Base-by-base conservation (phyloP, 106 monocot genomes). In the Dendrobium chrysotoxum region DNA sequence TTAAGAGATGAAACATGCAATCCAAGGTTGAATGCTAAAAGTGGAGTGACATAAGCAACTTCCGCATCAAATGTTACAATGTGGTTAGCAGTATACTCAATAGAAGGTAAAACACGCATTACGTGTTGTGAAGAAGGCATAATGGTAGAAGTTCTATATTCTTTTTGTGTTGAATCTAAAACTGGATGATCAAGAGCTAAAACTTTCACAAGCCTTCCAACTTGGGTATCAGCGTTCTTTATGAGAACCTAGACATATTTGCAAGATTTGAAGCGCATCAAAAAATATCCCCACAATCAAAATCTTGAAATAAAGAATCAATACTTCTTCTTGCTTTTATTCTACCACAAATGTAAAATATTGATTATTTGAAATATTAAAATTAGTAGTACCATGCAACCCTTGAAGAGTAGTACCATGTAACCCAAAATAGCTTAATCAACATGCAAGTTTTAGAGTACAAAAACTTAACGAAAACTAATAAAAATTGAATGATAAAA, bases 11-110 rank as follows among this genome's bases (percentile, higher is more conserved):
- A 91, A 38, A 83, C 40, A 82, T 99, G 91, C 82, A 95, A 80
- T 40, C 95, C 95, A 57, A 99, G 86, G 61, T 95, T 99, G 81
- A 99, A 99, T 80, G 90, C 99, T 71, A 99, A 82, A 64, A 90
- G 75, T 72, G 99, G 91, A 78, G 88, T 87, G 23, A 90, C 25
- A 81, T 90, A 99, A 38, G 87, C 95, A 71, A 90, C 77, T 38
- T 88, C 87, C 30, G 77, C 71, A 80, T 90, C 82, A 23, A 76
- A 75, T 20, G 75, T 30, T 42, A 78, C 21, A 65, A 70, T 44
- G 40, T 53, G 28, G 1, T 81, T 42, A 35, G 81, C 72, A 40
- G 83, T 76, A 53, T 86, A 90, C 25, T 75, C 78, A 53, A 83
- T 81, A 53, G 84, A 86, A 81, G 92, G 90, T 42, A 99, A 77